Conservation (phyloP, 768 basidiomycete species). For the Tylopilus intermedius region DNA sequence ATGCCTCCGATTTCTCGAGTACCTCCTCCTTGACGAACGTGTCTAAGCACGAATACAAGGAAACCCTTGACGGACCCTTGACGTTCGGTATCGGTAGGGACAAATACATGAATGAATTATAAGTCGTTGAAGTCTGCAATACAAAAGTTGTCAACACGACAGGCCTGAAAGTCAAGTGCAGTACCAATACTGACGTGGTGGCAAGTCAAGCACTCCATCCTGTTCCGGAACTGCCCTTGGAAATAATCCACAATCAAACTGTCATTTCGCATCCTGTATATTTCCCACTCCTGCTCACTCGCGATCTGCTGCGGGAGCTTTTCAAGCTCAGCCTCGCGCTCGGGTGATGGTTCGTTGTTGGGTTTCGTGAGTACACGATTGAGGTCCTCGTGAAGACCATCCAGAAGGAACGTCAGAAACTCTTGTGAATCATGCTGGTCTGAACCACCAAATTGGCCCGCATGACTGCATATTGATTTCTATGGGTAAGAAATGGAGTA, state of each 20-base stretch:
- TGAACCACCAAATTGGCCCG: constrained; percentile 72
- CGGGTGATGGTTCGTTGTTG: constrained; percentile 56
- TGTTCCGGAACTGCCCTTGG: constrained; percentile 93
- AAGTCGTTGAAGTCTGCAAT: constrained; percentile 89
- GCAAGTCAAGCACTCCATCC: constrained; percentile 86
- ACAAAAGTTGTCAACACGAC: constrained; percentile 8
- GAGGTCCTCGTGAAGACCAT: constrained; percentile 86
- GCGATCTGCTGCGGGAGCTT: constrained; percentile 81
- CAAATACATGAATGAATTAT: constrained; percentile 94
- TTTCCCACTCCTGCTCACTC: constrained; percentile 87
- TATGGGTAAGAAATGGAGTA: constrained; percentile 26
- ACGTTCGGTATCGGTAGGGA: constrained; percentile 80
- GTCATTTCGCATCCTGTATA: constrained; percentile 86
- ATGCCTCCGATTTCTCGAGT: constrained; percentile 89
- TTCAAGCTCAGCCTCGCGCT: constrained; percentile 86
- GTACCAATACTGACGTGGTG: constrained; percentile 55
- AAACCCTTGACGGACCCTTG: constrained; percentile 52
- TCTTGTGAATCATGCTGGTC: constrained; percentile 99
- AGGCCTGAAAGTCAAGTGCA: constrained; percentile 1
- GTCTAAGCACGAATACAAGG: constrained; percentile 78
- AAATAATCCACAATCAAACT: constrained; percentile 95
- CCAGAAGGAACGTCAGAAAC: constrained; percentile 89
- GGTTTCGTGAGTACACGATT: constrained; percentile 79
- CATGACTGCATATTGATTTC: constrained; percentile 57
- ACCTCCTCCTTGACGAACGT: constrained; percentile 88